A percentile compares a stretch with the other conserved stretches of the same genome.
phyloP scores from a whole-genome alignment of 352 stramenopile species.

The Ophiocytium majus region DNA sequence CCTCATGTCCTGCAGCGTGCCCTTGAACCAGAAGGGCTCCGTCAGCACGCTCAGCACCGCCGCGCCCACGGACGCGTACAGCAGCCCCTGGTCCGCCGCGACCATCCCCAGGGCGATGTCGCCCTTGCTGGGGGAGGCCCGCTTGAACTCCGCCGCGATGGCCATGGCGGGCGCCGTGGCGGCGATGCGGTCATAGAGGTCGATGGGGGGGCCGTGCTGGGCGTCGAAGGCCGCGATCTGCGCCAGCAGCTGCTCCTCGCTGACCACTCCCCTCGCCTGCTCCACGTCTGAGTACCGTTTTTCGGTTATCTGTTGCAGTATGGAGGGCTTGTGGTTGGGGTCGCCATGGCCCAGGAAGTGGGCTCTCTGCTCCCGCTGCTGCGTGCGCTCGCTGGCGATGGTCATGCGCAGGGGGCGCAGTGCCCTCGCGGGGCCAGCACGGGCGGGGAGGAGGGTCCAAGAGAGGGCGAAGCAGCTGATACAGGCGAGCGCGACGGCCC shows the following conservation, averaged over 20 bases:
- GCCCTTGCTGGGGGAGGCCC: conserved; percentile 92
- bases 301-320: conserved; percentile 71
- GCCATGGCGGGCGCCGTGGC: conserved; percentile 67
- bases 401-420: not conserved
- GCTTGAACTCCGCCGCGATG: conserved; percentile 97
- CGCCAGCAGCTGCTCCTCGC: conserved; percentile 63
- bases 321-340: conserved; percentile 66
- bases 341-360: conserved; percentile 61
- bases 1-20: conserved; percentile 74
- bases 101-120: conserved; percentile 69
- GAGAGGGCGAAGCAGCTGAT: not conserved
- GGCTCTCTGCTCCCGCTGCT: conserved; percentile 20
- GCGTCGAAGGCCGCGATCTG: conserved; percentile 75
- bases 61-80: conserved; percentile 85
- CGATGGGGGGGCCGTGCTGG: conserved; percentile 73
- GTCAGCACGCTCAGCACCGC: conserved; percentile 95
- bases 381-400: not conserved
- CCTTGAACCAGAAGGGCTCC: conserved; percentile 95
- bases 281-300: conserved; percentile 59
- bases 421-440: not conserved
- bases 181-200: conserved; percentile 75
- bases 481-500: not conserved
- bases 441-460: not conserved
- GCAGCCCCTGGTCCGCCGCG: conserved; percentile 76
- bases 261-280: conserved; percentile 26